Percentiles rank a stretch among this genome's conserved stretches.
Conservation (phyloP, 495 filamentous ascomycete genomes). For the Penicillium subrubescens region DNA sequence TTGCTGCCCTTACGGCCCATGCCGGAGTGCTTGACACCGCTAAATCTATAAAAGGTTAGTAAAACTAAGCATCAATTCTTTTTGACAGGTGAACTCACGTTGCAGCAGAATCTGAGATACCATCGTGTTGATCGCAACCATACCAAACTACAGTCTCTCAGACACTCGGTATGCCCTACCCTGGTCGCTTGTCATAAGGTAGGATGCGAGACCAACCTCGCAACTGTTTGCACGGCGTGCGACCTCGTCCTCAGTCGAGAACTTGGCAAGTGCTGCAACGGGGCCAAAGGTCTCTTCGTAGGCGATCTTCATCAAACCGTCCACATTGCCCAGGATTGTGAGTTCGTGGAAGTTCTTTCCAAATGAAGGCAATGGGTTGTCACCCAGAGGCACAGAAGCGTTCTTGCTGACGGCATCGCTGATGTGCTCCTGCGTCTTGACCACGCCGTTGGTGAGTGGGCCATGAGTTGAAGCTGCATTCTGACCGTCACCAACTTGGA, state of each 20-base stretch:
- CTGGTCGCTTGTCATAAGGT: background rate
- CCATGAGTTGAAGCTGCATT: background rate
- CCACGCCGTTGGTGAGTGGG: background rate
- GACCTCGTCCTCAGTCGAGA: background rate
- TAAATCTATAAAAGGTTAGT: background rate
- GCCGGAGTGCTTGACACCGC: background rate
- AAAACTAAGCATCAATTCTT: background rate
- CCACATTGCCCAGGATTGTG: background rate
- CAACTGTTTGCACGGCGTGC: background rate
- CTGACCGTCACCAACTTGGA: background rate
- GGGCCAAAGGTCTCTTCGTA: background rate
- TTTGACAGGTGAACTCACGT: background rate
- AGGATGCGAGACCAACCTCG: background rate
- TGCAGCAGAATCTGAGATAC: background rate
- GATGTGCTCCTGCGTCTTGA: background rate
- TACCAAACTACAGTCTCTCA: background rate
- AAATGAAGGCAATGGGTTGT: background rate
- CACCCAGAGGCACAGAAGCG: background rate
- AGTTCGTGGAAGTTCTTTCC: background rate
- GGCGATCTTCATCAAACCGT: background rate
- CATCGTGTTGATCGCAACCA: background rate
- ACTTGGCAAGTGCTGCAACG: background rate
- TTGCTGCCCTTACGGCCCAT: background rate
- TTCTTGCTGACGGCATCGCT: background rate
- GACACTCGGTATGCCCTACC: background rate